Percentiles rank a stretch among this genome's conserved stretches.
Evolutionary conservation across 306 rosid genomes (phyloP).

Genomic region (Abrus precatorius): DNA sequence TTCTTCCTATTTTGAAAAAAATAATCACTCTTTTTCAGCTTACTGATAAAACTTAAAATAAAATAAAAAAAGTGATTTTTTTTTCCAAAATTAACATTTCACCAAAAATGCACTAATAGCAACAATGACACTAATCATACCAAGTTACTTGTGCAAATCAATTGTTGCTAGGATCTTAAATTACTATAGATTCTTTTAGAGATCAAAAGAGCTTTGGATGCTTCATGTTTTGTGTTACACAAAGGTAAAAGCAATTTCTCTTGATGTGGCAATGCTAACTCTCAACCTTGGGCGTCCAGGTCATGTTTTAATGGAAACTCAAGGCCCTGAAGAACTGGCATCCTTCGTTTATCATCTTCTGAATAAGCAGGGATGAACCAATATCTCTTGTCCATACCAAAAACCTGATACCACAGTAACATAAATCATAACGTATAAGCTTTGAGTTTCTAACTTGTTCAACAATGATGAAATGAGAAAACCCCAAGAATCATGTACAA

Average conservation of each 20-base stretch:
- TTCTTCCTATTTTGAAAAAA: too few relatives aligned
- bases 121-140: not conserved
- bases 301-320: constrained; percentile 92
- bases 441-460: not conserved
- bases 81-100: not conserved
- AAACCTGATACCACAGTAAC: constrained; percentile 64
- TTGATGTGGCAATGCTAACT: constrained; percentile 8
- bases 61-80: too few relatives aligned
- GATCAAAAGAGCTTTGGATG: constrained; percentile 34
- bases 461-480: not conserved
- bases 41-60: not conserved
- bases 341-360: constrained; percentile 84
- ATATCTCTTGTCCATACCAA: constrained; percentile 83
- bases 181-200: constrained; percentile 44
- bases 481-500: not conserved
- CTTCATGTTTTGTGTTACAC: constrained; percentile 42
- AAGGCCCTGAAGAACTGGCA: constrained; percentile 93
- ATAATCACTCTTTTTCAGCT: too few relatives aligned
- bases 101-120: too few relatives aligned
- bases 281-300: constrained; percentile 71
- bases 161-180: constrained; percentile 23
- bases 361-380: constrained; percentile 95
- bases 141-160: constrained; percentile 41
- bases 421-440: constrained; percentile 48
- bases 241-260: constrained; percentile 16